Conservation (phyloP, 2,329 filamentous ascomycete species). For the Chrysoporthe cubensis region DNA sequence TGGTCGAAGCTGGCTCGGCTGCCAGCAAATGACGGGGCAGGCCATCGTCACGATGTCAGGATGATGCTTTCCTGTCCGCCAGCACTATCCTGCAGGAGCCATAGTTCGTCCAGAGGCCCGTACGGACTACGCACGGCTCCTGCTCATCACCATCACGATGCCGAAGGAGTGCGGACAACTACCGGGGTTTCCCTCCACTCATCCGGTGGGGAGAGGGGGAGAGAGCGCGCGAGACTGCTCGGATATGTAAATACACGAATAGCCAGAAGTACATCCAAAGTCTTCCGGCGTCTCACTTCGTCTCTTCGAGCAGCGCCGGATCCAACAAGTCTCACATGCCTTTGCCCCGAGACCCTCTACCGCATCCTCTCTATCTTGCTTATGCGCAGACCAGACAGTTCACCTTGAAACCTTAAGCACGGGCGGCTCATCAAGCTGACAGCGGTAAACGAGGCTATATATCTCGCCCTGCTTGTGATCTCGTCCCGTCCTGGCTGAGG, state of each 20-base stretch:
- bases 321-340: slow-evolving; percentile 1
- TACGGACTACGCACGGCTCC: neutral
- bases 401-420: neutral
- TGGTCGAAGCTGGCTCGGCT: neutral
- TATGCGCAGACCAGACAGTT: too few relatives aligned
- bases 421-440: neutral
- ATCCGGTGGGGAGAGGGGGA: neutral
- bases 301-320: neutral
- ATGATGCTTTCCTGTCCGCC: neutral
- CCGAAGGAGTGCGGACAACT: neutral
- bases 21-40: slow-evolving; percentile 3
- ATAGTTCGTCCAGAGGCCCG: neutral
- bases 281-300: neutral
- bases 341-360: slow-evolving; percentile 1
- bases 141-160: slow-evolving; percentile 3
- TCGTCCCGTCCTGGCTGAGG: neutral
- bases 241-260: slow-evolving; percentile 1
- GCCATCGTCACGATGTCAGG: slow-evolving; percentile 1
- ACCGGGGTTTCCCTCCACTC: neutral
- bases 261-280: neutral
- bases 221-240: neutral
- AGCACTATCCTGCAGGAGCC: slow-evolving; percentile 2
- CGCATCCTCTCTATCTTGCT: neutral
- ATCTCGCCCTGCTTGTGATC: neutral
- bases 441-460: slow-evolving; percentile 1